Evolutionary conservation across 345 rosid genomes (phyloP), one percentile per base, ranked within the genome.

Genomic region (Lepidium didymum): DNA sequence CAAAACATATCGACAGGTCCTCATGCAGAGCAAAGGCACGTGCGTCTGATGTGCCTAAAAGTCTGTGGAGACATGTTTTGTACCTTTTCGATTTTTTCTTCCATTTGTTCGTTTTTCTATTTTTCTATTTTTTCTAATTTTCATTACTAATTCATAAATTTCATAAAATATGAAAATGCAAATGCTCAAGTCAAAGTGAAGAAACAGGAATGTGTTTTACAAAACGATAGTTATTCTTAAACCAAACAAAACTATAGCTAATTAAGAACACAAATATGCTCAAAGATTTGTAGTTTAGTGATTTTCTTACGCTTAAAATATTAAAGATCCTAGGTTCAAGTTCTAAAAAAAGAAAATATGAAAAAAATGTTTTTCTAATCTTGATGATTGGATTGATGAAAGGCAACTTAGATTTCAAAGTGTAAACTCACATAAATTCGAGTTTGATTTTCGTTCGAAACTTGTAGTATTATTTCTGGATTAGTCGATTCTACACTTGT

Each of bases 11-110:
- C 34, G 27, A 59, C 54, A 68, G 51, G 69, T 61, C 59, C 77
- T 80, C 79, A 64, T 25, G 65, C 62, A 75, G 72, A 40, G 77
- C 85, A 79, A 78, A 25, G 55, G 77, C 91, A 84, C 86, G 91
- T 84, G 91, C 80, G 73, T 70, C 46, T 63, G 58, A 37, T 70
- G 57, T 77, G 74, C 91, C 79, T 80, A 78, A 79, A 75, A 86
- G 83, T 78, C 71, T 58, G 85, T 77, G 59, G 67, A 73, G 55
- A 78, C 63, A 52, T 8, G 11, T 45, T 58, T 65, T 67, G 37
- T 10, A 44, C 64, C 64, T 74, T 67, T 58, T 50, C 36, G 53
- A 4, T 42, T 56, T n/a, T 34, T 38, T 18, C 12, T 2, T 10
- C 31, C 15, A 51, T 44, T 33, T 67, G 27, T 44, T 42, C 31